Percentiles rank a stretch among this genome's conserved stretches.
These are phyloP conservation scores for Wickerhamomyces sp. DNA, from an alignment of 1,139 yeast species.

Conservation along the genomic window DNA sequence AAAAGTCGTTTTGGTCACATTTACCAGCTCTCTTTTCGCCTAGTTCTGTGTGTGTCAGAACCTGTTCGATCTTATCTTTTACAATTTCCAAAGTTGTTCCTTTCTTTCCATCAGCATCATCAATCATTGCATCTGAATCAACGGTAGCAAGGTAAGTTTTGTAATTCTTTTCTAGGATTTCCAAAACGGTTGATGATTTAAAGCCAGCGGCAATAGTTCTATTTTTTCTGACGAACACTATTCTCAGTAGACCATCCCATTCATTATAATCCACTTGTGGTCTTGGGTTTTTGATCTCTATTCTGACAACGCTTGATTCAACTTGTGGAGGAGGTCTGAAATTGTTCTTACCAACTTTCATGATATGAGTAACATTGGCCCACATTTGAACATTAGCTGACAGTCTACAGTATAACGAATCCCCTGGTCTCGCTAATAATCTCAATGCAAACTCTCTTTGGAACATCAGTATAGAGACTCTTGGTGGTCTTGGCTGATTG, in stretches of 20 bases:
- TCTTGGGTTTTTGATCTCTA: constrained; percentile 86
- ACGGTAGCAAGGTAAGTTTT: constrained; percentile 66
- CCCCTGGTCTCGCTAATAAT: constrained; percentile 93
- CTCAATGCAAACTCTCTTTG: constrained; percentile 96
- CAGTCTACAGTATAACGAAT: constrained; percentile 81
- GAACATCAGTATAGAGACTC: constrained; percentile 94
- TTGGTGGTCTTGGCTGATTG: constrained; percentile 89
- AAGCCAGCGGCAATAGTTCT: constrained; percentile 92
- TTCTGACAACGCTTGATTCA: constrained; percentile 91
- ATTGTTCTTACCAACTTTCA: constrained; percentile 96
- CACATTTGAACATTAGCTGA: constrained; percentile 98
- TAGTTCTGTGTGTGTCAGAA: constrained; percentile 71
- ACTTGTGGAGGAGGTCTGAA: constrained; percentile 99
- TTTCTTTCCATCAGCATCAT: constrained; percentile 31
- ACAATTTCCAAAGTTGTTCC: constrained; percentile 46
- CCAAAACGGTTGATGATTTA: constrained; percentile 76
- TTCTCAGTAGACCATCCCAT: constrained; percentile 94
- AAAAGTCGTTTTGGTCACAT: constrained; percentile 91
- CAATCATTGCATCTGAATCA: constrained; percentile 31
- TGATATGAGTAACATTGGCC: constrained; percentile 96
- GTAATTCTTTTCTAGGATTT: constrained; percentile 84
- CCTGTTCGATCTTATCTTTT: constrained; percentile 55
- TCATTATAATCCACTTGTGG: constrained; percentile 90
- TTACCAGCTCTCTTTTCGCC: constrained; percentile 89
- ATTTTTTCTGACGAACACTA: constrained; percentile 89